These are phyloP conservation scores for Rhynchospora breviuscula DNA, from an alignment of 176 grass and related monocot species.

Conservation along the genomic window DNA sequence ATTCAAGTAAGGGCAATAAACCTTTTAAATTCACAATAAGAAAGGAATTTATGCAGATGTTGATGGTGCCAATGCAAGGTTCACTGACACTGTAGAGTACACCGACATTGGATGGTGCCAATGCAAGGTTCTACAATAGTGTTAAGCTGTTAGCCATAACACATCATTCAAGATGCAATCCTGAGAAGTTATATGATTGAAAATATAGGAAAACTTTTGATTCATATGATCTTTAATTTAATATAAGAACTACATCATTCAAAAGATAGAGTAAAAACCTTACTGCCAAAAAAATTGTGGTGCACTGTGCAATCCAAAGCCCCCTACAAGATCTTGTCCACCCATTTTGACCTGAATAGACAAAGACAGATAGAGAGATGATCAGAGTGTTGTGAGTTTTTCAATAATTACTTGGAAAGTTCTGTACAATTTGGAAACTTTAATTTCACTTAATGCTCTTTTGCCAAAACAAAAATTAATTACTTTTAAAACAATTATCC, in stretches of 20 bases:
- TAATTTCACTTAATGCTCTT: not conserved
- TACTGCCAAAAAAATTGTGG: constrained; percentile 86
- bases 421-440: not conserved
- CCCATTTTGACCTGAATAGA: constrained; percentile 48
- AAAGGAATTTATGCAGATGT: not conserved
- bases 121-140: not conserved
- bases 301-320: constrained; percentile 93
- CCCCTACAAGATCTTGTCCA: constrained; percentile 87
- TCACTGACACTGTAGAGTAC: too few relatives aligned
- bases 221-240: not conserved
- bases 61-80: too few relatives aligned
- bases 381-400: not conserved
- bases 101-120: not conserved
- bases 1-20: not conserved
- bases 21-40: not conserved
- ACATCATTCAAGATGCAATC: not conserved
- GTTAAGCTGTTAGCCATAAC: not conserved
- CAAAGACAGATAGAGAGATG: not conserved
- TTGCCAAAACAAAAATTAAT: not conserved
- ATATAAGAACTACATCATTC: not conserved
- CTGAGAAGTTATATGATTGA: not conserved
- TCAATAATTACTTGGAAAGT: not conserved
- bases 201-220: not conserved
- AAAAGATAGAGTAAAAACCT: constrained; percentile 34
- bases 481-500: not conserved